A percentile compares a stretch with the other conserved stretches of the same genome.
phyloP scores from a whole-genome alignment of 225 moss, liverwort and hornwort species.

The Polytrichum formosum region DNA sequence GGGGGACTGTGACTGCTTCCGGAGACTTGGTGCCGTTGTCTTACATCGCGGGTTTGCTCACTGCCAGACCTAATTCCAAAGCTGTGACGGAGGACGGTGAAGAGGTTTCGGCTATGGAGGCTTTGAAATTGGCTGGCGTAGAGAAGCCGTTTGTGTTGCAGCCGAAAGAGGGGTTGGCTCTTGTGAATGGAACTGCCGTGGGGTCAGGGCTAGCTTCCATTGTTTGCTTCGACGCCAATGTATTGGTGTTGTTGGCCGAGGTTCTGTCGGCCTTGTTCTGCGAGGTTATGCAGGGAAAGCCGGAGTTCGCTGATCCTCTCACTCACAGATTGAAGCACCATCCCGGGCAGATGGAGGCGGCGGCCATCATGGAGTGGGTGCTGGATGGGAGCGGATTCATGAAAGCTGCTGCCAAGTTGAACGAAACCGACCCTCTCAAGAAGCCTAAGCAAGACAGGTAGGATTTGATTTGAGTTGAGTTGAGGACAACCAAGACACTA shows the following conservation, averaged over 20 bases:
- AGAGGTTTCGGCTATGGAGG: slow-evolving; percentile 11
- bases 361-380: slow-evolving; percentile 67
- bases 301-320: slow-evolving; percentile 60
- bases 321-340: slow-evolving; percentile 76
- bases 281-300: slow-evolving; percentile 78
- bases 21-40: slow-evolving; percentile 41
- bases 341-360: slow-evolving; percentile 75
- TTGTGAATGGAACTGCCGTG: slow-evolving; percentile 20
- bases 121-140: slow-evolving; percentile 11
- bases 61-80: slow-evolving; percentile 12
- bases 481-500: too few relatives aligned
- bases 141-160: slow-evolving; percentile 14
- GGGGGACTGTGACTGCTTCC: slow-evolving; percentile 34
- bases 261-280: slow-evolving; percentile 42
- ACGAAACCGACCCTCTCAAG: slow-evolving; percentile 54
- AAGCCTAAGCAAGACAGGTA: slow-evolving; percentile 62
- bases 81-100: slow-evolving; percentile 9
- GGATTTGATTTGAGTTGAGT: too few relatives aligned
- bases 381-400: slow-evolving; percentile 64
- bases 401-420: slow-evolving; percentile 43
- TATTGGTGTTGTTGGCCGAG: slow-evolving; percentile 15
- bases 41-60: slow-evolving; percentile 36
- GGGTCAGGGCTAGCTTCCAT: slow-evolving; percentile 15
- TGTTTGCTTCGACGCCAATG: slow-evolving; percentile 20
- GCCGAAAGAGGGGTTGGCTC: slow-evolving; percentile 16